Evolutionary conservation across 139 green algal species (phyloP).

Genomic region (Coelastrella sp.): DNA sequence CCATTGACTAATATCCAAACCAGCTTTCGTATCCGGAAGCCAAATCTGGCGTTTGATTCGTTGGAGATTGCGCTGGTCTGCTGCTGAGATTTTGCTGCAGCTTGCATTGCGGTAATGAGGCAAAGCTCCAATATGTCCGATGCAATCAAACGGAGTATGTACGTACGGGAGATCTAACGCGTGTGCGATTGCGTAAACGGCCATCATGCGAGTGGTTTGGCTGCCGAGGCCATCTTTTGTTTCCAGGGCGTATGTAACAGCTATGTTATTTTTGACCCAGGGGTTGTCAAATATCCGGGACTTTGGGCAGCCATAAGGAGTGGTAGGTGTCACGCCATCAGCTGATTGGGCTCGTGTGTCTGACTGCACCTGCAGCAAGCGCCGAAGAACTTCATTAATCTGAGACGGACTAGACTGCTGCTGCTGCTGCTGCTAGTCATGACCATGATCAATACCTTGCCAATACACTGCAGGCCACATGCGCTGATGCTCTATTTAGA

Average conservation of each 20-base stretch:
- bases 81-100: not conserved
- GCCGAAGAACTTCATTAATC: too few relatives aligned
- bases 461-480: too few relatives aligned
- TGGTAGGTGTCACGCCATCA: not conserved
- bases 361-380: not conserved
- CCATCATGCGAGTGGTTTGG: constrained; percentile 23
- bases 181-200: constrained; percentile 11
- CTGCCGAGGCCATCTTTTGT: constrained; percentile 18
- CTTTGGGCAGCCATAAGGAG: constrained; percentile 19
- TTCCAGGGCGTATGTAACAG: constrained; percentile 4
- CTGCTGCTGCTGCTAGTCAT: too few relatives aligned
- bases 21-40: not conserved
- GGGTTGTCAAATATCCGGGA: not conserved
- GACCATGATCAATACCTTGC: too few relatives aligned
- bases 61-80: not conserved
- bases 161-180: not conserved
- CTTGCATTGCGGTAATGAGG: not conserved
- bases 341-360: not conserved
- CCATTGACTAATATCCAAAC: not conserved
- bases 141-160: not conserved
- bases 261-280: constrained; percentile 5
- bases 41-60: not conserved
- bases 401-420: too few relatives aligned
- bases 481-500: too few relatives aligned
- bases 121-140: constrained; percentile 6